Percentiles rank a stretch among this genome's conserved stretches.
Conservation (phyloP, 2,329 filamentous ascomycete species). For the Pyricularia grisea region DNA sequence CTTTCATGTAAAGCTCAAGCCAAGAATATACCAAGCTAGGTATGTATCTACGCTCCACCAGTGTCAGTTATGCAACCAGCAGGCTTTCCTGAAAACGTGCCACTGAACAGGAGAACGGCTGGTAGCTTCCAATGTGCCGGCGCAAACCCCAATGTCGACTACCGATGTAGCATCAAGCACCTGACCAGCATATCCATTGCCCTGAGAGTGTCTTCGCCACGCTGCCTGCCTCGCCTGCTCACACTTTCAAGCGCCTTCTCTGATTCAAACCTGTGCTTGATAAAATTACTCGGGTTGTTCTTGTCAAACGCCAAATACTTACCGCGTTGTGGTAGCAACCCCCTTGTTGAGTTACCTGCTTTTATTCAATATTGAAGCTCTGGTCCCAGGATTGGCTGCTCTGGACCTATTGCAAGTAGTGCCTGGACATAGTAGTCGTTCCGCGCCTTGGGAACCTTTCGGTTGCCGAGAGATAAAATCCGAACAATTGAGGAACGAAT, state of each 20-base stretch:
- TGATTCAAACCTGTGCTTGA: conserved; percentile 22
- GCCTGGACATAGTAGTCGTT: no score
- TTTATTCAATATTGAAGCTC: conserved; percentile 31
- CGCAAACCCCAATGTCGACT: background rate
- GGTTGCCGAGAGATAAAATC: no score
- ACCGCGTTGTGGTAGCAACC: conserved; percentile 41
- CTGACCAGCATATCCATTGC: background rate
- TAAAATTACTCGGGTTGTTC: conserved; percentile 24
- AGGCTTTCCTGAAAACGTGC: no score
- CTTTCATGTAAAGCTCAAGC: background rate
- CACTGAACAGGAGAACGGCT: background rate
- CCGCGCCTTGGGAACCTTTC: no score
- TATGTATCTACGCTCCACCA: no score
- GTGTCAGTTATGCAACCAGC: no score
- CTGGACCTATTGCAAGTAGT: no score
- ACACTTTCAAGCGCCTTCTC: no score
- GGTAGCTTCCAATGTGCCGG: background rate
- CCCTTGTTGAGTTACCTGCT: conserved; percentile 42
- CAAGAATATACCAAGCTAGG: background rate
- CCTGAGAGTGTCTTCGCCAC: no score
- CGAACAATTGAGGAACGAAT: no score
- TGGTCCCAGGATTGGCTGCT: conserved; percentile 10
- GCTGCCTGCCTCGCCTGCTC: no score
- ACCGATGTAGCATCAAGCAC: background rate
- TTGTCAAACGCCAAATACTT: conserved; percentile 35